These are phyloP conservation scores for Corniculantispora saksenae DNA, from an alignment of 2,329 filamentous ascomycete genomes.

Conservation along the genomic window DNA sequence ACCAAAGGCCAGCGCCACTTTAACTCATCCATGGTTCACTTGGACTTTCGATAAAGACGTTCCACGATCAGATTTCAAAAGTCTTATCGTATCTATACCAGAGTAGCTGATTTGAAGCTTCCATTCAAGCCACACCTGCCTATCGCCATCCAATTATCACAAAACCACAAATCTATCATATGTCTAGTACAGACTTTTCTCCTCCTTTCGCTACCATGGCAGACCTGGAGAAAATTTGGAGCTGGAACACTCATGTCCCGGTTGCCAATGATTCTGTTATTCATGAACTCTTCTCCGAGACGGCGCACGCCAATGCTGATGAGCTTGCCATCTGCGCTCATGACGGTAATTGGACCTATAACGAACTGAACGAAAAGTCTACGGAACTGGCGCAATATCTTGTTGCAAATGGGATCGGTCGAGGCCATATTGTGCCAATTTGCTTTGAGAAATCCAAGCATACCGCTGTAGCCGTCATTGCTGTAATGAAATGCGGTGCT, in stretches of 20 bases:
- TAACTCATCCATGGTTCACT: too few species aligned
- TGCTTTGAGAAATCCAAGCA: conserved; percentile 31
- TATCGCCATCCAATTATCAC: neutral
- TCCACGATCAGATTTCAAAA: too few species aligned
- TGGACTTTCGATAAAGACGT: too few species aligned
- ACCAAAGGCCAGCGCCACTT: too few species aligned
- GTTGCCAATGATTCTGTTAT: conserved; percentile 31
- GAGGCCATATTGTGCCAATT: conserved; percentile 25
- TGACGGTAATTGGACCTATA: conserved; percentile 45
- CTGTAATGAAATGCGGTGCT: conserved; percentile 33
- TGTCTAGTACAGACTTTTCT: neutral
- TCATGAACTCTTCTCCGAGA: conserved; percentile 42
- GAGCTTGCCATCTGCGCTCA: conserved; percentile 42
- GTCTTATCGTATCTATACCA: too few species aligned
- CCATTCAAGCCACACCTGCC: neutral
- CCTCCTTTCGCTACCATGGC: neutral
- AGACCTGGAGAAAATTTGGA: conserved; percentile 19
- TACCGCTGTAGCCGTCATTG: conserved; percentile 32
- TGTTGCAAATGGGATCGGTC: conserved; percentile 26
- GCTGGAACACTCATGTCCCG: conserved; percentile 20
- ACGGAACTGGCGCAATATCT: conserved; percentile 22
- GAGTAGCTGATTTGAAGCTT: too few species aligned
- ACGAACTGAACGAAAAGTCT: conserved; percentile 31
- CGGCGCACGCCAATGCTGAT: conserved; percentile 33
- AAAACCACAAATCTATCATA: neutral